Base-by-base conservation (phyloP, 768 basidiomycete genomes). In the Panellus pusillus region DNA sequence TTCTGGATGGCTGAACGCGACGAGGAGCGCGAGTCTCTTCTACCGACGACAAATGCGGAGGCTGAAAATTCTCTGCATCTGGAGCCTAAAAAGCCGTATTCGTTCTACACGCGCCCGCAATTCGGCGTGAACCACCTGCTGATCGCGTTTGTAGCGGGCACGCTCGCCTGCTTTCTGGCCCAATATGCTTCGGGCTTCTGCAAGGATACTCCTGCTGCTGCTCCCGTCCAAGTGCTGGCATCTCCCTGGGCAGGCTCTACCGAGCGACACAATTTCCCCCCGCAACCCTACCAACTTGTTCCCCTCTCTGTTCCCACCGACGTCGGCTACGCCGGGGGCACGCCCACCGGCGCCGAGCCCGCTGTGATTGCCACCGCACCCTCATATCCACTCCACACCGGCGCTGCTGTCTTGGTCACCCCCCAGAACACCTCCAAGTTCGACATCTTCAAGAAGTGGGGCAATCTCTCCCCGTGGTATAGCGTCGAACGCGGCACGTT, bases 391-490 rank as follows among this genome's bases (percentile, higher is more conserved):
- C 63, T 87, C 13, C 89, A 93, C 48, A 82, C 84, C 0, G 88
- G 83, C 9, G 83, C 84, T 2, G 75, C 86, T 3, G 75, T 83
- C 43, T 79, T 91, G 41, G 74, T 90, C 28, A 68, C 68, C n/a
- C 84, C 87, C 1, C 59, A 72, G 4, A 54, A 65, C 4, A 51
- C 78, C 56, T 61, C 65, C 44, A 65, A 72, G 9, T 92, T 90
- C 60, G 80, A 87, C 63, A 62, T 93, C 40, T 83, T 92, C 70
- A 80, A 76, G 65, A 79, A 82, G 39, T 93, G 91, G 91, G 91
- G 91, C 1, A 93, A 92, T 63, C 67, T 91, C 38, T 86, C 87
- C 1, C 91, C 91, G 11, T 93, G 91, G 91, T 93, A 86, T 66
- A 89, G 86, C 58, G 83, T 90, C 17, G 74, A 75, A 15, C 74